These are phyloP conservation scores for Mucor circinelloides DNA, from an alignment of 371 early-diverging fungal species.

Conservation along the genomic window DNA sequence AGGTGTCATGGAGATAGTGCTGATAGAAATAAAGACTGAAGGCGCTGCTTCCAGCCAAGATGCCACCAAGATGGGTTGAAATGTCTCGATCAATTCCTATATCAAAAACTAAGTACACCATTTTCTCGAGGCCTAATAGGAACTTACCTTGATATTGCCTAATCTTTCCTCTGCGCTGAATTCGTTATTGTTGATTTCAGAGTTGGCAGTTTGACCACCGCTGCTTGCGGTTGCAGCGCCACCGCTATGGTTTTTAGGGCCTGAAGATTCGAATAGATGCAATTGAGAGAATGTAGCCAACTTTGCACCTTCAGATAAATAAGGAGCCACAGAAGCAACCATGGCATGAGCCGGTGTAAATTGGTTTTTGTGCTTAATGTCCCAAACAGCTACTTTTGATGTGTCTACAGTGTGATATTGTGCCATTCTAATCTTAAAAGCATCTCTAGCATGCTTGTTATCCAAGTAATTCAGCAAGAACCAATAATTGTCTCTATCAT, in stretches of 20 bases:
- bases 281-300: constrained; percentile 33
- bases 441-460: constrained; percentile 44
- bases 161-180: constrained; percentile 31
- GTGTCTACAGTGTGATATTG: constrained; percentile 3
- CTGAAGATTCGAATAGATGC: constrained; percentile 44
- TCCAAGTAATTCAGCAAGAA: constrained; percentile 55
- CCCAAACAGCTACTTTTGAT: constrained; percentile 20
- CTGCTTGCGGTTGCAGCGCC: constrained; percentile 2
- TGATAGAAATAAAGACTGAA: constrained; percentile 54
- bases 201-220: constrained; percentile 8
- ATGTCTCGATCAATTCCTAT: constrained; percentile 50
- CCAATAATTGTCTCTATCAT: constrained; percentile 46
- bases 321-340: constrained; percentile 19
- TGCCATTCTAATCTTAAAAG: constrained; percentile 39
- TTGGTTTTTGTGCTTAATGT: constrained; percentile 12
- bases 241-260: constrained; percentile 11
- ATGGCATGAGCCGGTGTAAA: constrained; percentile 23
- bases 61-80: constrained; percentile 68
- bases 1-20: constrained; percentile 42
- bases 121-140: not conserved
- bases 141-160: constrained; percentile 20
- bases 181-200: constrained; percentile 14
- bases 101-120: not conserved
- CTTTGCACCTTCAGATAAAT: constrained; percentile 16
- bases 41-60: constrained; percentile 79